A percentile compares a stretch with the other conserved stretches of the same genome.
phyloP scores from a whole-genome alignment of 306 rosid genomes.

The Chamaecrista fasciculata region DNA sequence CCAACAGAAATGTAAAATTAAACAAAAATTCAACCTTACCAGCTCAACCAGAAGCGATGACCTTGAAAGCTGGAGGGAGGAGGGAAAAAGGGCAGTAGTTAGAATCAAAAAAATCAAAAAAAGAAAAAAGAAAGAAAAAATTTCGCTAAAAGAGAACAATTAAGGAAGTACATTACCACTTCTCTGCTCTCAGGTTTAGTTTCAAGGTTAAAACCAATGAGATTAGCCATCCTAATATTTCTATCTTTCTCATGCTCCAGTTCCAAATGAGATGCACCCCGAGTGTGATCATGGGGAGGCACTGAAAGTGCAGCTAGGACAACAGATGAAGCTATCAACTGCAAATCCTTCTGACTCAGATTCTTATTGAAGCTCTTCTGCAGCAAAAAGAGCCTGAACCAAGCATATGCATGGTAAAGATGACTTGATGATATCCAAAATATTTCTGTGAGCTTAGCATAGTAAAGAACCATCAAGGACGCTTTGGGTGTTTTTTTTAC shows the following conservation, averaged over 20 bases:
- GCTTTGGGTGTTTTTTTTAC: constrained; percentile 94
- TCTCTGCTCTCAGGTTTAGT: constrained; percentile 80
- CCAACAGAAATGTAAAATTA: too few species aligned
- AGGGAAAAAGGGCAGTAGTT: constrained; percentile 2
- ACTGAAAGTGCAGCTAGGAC: constrained; percentile 93
- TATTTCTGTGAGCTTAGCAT: constrained; percentile 85
- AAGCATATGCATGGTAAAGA: constrained; percentile 92
- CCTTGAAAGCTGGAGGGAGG: background rate
- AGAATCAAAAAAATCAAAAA: constrained; percentile 4
- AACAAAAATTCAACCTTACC: constrained; percentile 33
- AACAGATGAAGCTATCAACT: constrained; percentile 94
- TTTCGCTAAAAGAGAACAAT: constrained; percentile 2
- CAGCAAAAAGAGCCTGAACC: constrained; percentile 87
- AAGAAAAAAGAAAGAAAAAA: background rate
- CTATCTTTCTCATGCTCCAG: constrained; percentile 88
- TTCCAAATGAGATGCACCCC: constrained; percentile 79
- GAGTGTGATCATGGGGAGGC: constrained; percentile 70
- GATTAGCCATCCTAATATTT: constrained; percentile 86
- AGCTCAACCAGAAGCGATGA: constrained; percentile 7
- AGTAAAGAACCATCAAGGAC: constrained; percentile 94
- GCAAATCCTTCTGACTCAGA: constrained; percentile 93
- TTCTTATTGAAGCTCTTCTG: constrained; percentile 94
- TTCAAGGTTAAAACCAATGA: constrained; percentile 89
- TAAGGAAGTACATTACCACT: constrained; percentile 54
- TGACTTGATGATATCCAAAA: constrained; percentile 88